phyloP scores from a whole-genome alignment of 1,284 basidiomycete species.

The Butyriboletus appendiculatus region DNA sequence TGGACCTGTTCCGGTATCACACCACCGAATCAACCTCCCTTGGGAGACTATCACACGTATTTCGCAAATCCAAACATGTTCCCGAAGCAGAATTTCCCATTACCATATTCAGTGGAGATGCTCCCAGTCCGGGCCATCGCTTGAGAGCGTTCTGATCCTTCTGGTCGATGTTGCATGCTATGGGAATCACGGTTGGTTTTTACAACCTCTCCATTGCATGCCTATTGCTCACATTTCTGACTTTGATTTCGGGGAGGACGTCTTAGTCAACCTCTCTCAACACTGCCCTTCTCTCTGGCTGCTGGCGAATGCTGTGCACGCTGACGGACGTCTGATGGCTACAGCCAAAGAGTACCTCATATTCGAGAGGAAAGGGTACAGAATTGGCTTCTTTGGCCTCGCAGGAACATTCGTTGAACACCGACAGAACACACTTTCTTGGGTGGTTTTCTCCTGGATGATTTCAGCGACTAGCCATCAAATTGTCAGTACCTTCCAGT shows the following conservation, averaged over 20 bases:
- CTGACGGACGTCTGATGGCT: conserved; percentile 5
- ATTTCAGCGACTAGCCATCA: conserved; percentile 5
- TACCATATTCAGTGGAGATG: conserved; percentile 18
- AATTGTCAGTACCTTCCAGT: conserved; percentile 11
- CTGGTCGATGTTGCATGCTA: conserved; percentile 15
- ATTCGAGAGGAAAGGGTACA: conserved; percentile 7
- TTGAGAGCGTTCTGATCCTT: conserved; percentile 19
- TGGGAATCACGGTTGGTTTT: conserved; percentile 8
- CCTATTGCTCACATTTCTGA: background rate
- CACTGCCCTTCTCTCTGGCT: conserved; percentile 12
- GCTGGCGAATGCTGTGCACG: conserved; percentile 10
- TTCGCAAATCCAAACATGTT: conserved; percentile 1
- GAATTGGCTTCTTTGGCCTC: conserved; percentile 9
- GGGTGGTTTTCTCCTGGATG: background rate
- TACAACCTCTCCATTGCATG: background rate
- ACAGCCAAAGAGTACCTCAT: conserved; percentile 7
- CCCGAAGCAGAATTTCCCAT: conserved; percentile 1
- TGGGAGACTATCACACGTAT: conserved; percentile 3
- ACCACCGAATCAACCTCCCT: conserved; percentile 6
- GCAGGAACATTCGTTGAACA: conserved; percentile 10
- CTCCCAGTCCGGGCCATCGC: conserved; percentile 20
- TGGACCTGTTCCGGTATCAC: conserved; percentile 3
- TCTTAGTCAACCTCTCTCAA: conserved; percentile 6
- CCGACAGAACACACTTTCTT: background rate
- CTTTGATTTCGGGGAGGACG: conserved; percentile 7